Percentiles rank a stretch among this genome's conserved stretches.
Conservation (phyloP, 768 basidiomycete genomes). For the Exidia glandulosa region DNA sequence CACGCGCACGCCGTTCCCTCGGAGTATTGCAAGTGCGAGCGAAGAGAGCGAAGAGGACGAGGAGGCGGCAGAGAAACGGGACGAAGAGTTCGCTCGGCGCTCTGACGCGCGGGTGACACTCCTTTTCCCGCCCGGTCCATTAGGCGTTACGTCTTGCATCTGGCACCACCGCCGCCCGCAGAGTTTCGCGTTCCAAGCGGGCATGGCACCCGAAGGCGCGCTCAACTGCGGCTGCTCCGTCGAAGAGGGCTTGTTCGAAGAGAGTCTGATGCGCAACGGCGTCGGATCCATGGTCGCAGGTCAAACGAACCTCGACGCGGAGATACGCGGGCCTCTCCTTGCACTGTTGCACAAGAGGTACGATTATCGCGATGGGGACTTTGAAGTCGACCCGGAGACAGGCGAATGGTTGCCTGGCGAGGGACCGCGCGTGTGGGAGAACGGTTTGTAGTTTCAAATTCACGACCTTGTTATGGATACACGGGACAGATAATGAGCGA, state of each 20-base stretch:
- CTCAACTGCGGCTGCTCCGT: conserved; percentile 82
- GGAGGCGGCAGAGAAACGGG: background rate
- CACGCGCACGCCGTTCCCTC: too few relatives aligned
- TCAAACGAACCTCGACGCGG: conserved; percentile 81
- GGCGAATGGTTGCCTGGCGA: conserved; percentile 63
- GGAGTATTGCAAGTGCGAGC: background rate
- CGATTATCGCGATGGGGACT: conserved; percentile 75
- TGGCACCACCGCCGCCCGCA: background rate
- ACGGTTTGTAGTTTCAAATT: background rate
- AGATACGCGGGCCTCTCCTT: conserved; percentile 68
- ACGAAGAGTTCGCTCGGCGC: background rate
- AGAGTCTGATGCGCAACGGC: conserved; percentile 63
- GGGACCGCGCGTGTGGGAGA: conserved; percentile 29
- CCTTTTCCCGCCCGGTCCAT: background rate
- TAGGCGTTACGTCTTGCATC: background rate
- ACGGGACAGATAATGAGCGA: background rate
- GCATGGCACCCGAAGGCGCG: conserved; percentile 52
- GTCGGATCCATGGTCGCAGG: conserved; percentile 69
- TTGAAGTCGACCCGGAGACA: conserved; percentile 55
- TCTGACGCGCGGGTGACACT: background rate
- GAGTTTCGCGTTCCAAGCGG: background rate
- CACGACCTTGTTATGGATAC: background rate
- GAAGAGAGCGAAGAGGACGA: background rate
- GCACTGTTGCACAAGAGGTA: conserved; percentile 61
- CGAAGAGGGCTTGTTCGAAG: conserved; percentile 80